Base-by-base conservation (phyloP, 2,329 filamentous ascomycete genomes). In the Sarocladium brachiariae region DNA sequence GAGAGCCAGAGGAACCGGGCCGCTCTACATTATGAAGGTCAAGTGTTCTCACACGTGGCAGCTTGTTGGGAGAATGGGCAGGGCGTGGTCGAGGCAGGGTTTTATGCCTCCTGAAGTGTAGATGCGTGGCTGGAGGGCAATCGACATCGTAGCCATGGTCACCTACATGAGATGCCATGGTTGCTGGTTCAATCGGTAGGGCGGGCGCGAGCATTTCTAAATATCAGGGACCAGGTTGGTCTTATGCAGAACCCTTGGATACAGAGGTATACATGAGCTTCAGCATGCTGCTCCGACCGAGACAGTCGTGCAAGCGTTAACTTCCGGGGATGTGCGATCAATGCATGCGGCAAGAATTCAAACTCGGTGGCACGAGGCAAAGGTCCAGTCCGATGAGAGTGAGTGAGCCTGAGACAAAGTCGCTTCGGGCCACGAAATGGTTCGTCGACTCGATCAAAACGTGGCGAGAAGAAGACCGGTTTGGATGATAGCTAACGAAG, bases 91-190 rank as follows among this genome's bases (percentile, higher is more conserved):
- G 65, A 53, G 72, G 72, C 21, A 75, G 59, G 46, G 64, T 56
- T 61, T 74, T 74, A 61, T 74, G 72, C 56, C 65, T 74, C 57
- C 69, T 74, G 62, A 75, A 74, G 54, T 68, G 69, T 52, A 64
- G 64, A 48, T 68, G 65, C 33, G 57, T 59, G 23, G 57, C 60
- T 38, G 61, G 54, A 54, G 54, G 57, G 50, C 60, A 56, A 52
- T 61, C 54, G 39, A 61, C 52, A 51, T 61, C 53, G 54, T 61
- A 51, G 31, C 56, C 57, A 55, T 62, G 58, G 51, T 66, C 59
- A 45, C 58, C 56, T 50, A 62, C 54, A 50, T 60, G 54, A 50
- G 59, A 61, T 56, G 63, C 59, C 65, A 69, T 68, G 55, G 58
- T 61, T 57, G 65, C 59, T 54, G 65, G 54, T 50, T 58, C 52